Evolutionary conservation across 768 basidiomycete genomes (phyloP).

Genomic region (Suillus weaverae): DNA sequence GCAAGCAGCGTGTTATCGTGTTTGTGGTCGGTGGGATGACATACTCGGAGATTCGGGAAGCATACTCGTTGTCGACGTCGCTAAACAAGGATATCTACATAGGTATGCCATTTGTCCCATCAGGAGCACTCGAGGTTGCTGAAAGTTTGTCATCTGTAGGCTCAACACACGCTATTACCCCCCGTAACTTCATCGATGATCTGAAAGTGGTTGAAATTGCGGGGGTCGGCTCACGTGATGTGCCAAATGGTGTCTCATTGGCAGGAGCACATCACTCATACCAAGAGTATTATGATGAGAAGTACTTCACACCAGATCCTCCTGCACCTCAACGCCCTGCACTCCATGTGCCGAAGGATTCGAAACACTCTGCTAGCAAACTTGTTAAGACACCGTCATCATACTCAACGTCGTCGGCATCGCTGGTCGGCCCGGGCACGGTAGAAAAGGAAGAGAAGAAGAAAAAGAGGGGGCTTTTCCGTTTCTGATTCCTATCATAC

Average conservation of each 20-base stretch:
- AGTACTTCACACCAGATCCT: slow-evolving; percentile 68
- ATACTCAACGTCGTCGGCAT: slow-evolving; percentile 51
- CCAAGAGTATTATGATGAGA: slow-evolving; percentile 81
- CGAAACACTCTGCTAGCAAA: slow-evolving; percentile 34
- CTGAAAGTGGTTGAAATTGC: slow-evolving; percentile 83
- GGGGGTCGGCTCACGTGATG: slow-evolving; percentile 76
- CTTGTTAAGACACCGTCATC: slow-evolving; percentile 44
- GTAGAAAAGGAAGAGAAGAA: slow-evolving; percentile 65
- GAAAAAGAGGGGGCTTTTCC: slow-evolving; percentile 74
- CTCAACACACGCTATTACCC: slow-evolving; percentile 85
- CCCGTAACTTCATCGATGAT: slow-evolving; percentile 82
- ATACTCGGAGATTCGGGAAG: slow-evolving; percentile 90
- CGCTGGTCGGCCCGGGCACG: slow-evolving; percentile 38
- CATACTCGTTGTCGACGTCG: slow-evolving; percentile 72
- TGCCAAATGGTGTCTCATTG: slow-evolving; percentile 69
- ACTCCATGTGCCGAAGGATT: slow-evolving; percentile 13
- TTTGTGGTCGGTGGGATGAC: slow-evolving; percentile 96
- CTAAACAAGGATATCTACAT: slow-evolving; percentile 90
- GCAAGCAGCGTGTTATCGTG: slow-evolving; percentile 77
- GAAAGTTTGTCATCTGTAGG: slow-evolving; percentile 48
- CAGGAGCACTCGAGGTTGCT: slow-evolving; percentile 57
- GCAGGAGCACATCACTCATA: slow-evolving; percentile 48
- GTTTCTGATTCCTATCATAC: slow-evolving; percentile 43
- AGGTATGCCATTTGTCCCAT: slow-evolving; percentile 50
- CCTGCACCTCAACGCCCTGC: slow-evolving; percentile 38